Conservation (phyloP, 805 yeast genomes). For the Saccharomycopsis fermentans region DNA sequence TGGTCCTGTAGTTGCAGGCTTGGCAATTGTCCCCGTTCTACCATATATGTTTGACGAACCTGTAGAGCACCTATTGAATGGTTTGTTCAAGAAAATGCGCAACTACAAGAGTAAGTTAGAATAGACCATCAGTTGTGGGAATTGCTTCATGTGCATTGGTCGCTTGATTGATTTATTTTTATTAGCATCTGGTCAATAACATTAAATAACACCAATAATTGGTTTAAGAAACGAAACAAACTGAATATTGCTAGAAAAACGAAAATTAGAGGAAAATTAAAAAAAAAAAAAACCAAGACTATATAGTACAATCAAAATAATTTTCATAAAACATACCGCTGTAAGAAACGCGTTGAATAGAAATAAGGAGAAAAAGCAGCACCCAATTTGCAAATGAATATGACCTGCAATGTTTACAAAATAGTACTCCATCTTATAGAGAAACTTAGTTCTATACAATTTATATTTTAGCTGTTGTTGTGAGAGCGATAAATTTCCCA, state of each 20-base stretch:
- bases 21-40: constrained; percentile 64
- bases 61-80: constrained; percentile 60
- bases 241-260: no score
- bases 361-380: background rate
- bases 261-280: no score
- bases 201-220: no score
- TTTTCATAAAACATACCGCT: no score
- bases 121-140: background rate
- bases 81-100: constrained; percentile 30
- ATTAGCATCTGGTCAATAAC: no score
- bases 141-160: background rate
- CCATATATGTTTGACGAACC: constrained; percentile 80
- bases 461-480: background rate
- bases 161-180: no score
- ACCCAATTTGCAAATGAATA: background rate
- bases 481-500: background rate
- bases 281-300: no score
- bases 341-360: background rate
- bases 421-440: background rate
- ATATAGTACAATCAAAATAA: no score
- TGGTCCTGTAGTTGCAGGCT: constrained; percentile 74
- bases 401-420: background rate
- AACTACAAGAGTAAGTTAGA: background rate
- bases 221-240: no score
- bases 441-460: background rate